Conservation (phyloP, 176 grass and related monocot genomes). For the Hsuehochloa calcarea region DNA sequence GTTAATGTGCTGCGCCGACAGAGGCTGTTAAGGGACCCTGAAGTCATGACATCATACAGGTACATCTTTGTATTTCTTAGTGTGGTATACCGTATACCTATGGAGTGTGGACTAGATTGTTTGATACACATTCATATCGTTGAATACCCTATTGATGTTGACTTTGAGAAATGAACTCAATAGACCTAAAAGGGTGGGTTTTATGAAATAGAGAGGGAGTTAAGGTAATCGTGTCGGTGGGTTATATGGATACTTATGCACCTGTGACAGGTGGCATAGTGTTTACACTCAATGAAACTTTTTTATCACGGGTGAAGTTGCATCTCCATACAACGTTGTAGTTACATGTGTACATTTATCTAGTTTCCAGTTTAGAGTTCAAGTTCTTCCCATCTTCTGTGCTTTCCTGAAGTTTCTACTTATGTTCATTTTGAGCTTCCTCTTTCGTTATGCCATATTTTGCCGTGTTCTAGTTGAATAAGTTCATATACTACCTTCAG, state of each 20-base stretch:
- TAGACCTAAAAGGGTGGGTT: not conserved
- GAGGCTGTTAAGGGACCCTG: slow-evolving; percentile 78
- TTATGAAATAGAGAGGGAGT: not conserved
- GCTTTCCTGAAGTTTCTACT: not conserved
- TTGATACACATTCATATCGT: slow-evolving; percentile 18
- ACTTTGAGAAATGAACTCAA: not conserved
- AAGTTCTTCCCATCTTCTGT: not conserved
- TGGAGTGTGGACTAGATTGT: not conserved
- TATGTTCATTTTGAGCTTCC: not conserved
- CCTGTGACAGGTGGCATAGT: not conserved
- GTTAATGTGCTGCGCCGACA: slow-evolving; percentile 89
- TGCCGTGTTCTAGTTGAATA: not conserved
- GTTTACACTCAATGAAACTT: not conserved
- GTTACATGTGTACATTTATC: not conserved
- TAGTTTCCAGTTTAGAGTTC: slow-evolving; percentile 6
- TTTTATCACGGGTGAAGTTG: not conserved
- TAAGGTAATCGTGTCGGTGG: not conserved
- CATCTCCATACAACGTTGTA: not conserved
- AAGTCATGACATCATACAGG: slow-evolving; percentile 99
- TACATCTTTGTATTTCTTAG: slow-evolving; percentile 30
- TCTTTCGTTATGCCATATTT: not conserved
- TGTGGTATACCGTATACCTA: not conserved
- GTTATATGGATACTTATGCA: not conserved
- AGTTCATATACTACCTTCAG: not conserved
- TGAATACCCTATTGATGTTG: not conserved